These are phyloP conservation scores for Herpotrichia juniperi DNA, from an alignment of 2,329 filamentous ascomycete species.

Conservation along the genomic window DNA sequence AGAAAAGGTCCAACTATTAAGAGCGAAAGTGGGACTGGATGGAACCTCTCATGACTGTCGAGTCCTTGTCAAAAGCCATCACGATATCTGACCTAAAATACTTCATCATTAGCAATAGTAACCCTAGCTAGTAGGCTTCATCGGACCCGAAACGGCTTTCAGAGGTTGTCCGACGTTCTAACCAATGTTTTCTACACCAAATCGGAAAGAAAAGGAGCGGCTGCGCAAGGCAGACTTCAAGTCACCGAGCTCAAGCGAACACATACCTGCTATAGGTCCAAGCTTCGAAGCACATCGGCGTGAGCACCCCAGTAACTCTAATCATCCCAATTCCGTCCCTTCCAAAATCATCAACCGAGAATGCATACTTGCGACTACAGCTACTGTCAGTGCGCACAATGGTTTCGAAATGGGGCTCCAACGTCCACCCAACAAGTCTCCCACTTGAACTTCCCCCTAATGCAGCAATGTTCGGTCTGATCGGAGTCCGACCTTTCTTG, in stretches of 20 bases:
- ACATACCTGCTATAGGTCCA: neutral
- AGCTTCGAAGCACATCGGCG: neutral
- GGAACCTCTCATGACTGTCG: neutral
- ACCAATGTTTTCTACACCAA: neutral
- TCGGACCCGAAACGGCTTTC: neutral
- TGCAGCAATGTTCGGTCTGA: neutral
- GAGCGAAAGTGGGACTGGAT: too few relatives aligned
- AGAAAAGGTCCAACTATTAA: too few relatives aligned
- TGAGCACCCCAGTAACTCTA: neutral
- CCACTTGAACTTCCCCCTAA: neutral
- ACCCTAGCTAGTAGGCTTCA: neutral
- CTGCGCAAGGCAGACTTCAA: slow-evolving; percentile 17
- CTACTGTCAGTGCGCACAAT: neutral
- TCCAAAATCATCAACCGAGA: neutral
- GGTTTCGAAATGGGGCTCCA: neutral
- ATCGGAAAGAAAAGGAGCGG: neutral
- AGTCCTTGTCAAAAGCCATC: too few relatives aligned
- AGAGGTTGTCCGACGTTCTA: neutral
- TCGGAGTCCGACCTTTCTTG: slow-evolving; percentile 11
- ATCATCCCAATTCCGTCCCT: neutral
- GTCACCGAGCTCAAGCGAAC: slow-evolving; percentile 1
- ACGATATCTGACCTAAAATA: too few relatives aligned
- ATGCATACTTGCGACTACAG: neutral
- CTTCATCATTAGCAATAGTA: too few relatives aligned
- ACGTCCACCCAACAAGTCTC: neutral